These are phyloP conservation scores for Entomortierella lignicola DNA, from an alignment of 192 early-diverging fungal species.

Conservation along the genomic window DNA sequence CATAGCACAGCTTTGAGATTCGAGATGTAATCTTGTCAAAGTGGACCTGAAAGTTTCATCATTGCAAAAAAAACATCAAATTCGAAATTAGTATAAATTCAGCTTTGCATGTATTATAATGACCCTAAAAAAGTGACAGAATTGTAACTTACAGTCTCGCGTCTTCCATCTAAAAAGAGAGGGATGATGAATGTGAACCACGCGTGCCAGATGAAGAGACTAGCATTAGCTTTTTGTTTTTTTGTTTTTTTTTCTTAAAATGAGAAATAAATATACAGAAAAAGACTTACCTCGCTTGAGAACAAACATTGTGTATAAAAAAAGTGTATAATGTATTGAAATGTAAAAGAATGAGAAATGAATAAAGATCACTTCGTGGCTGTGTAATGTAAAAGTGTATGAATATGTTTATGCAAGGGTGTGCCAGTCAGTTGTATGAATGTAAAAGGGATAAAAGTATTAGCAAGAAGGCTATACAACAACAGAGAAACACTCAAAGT, in stretches of 20 bases:
- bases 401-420: too few relatives aligned
- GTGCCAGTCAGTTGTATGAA: background rate
- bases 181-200: too few relatives aligned
- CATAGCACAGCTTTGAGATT: conserved; percentile 94
- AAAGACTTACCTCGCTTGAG: conserved; percentile 48
- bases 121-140: too few relatives aligned
- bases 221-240: too few relatives aligned
- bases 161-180: conserved; percentile 43
- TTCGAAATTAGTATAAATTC: too few relatives aligned
- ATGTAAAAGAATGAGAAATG: background rate
- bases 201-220: background rate
- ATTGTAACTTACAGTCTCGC: conserved; percentile 50
- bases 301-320: conserved; percentile 35
- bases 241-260: too few relatives aligned
- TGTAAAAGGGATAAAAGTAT: too few relatives aligned
- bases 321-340: background rate
- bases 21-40: conserved; percentile 96
- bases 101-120: too few relatives aligned
- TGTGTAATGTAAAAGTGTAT: background rate
- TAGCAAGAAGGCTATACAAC: background rate
- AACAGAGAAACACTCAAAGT: background rate
- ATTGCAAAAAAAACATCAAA: too few relatives aligned
- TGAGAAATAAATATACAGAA: too few relatives aligned
- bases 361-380: conserved; percentile 2
- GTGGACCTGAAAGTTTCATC: conserved; percentile 80